Conservation (phyloP, 768 basidiomycete genomes). For the Panaeolus papilionaceus region DNA sequence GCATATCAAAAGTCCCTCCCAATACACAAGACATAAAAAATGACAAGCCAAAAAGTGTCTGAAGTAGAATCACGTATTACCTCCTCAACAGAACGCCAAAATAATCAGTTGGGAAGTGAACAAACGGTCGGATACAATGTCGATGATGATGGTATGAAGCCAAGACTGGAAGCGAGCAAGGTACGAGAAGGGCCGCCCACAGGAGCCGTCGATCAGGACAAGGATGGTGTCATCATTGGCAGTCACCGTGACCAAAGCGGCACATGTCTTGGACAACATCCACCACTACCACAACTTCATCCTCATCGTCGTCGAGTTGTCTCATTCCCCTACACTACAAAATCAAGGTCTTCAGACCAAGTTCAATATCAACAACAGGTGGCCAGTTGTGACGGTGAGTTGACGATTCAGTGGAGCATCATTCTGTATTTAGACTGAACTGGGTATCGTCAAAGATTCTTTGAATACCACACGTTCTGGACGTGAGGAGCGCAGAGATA, state of each 20-base stretch:
- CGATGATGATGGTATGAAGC: not conserved
- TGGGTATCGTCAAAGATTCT: not conserved
- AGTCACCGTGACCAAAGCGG: slow-evolving; percentile 4
- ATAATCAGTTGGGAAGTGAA: not conserved
- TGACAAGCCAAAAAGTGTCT: not conserved
- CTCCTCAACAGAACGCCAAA: not conserved
- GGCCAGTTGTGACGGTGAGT: slow-evolving; percentile 6
- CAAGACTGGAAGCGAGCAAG: slow-evolving; percentile 5
- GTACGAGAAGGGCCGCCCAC: not conserved
- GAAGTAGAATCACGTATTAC: not conserved
- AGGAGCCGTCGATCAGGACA: slow-evolving; percentile 5
- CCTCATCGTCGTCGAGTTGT: not conserved
- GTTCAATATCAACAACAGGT: not conserved
- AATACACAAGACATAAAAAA: not conserved
- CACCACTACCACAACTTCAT: not conserved
- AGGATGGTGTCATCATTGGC: not conserved
- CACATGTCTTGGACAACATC: slow-evolving; percentile 8
- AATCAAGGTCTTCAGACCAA: not conserved
- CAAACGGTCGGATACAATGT: not conserved
- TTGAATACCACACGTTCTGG: not conserved
- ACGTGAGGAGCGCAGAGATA: not conserved
- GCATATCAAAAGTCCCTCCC: not conserved
- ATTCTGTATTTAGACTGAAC: not conserved
- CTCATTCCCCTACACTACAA: slow-evolving; percentile 2
- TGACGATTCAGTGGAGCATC: not conserved